These are phyloP conservation scores for Penicillium silybi DNA, from an alignment of 495 filamentous ascomycete genomes.

Conservation along the genomic window DNA sequence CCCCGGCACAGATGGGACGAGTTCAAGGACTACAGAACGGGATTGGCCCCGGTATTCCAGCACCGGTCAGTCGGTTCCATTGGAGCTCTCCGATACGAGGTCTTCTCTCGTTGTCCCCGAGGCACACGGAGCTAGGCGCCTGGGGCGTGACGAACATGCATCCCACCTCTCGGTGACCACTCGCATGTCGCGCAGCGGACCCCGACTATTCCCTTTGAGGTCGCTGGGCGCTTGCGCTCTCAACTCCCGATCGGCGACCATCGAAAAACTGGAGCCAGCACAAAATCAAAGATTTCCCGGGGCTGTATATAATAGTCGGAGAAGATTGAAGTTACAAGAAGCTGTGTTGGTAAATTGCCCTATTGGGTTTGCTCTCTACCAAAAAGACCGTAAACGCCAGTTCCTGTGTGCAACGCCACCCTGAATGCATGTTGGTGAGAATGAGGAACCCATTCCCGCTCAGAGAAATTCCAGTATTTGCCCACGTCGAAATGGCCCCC, in stretches of 20 bases:
- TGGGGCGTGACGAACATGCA: slow-evolving; percentile 28
- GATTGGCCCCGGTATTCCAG: not conserved
- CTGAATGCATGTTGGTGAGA: slow-evolving; percentile 6
- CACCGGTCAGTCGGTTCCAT: slow-evolving; percentile 9
- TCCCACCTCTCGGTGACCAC: slow-evolving; percentile 13
- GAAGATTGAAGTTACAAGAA: not conserved
- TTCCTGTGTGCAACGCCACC: slow-evolving; percentile 9
- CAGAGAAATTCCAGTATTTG: not conserved
- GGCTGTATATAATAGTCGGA: not conserved
- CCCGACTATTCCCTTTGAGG: slow-evolving; percentile 17
- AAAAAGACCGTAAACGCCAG: slow-evolving; percentile 1
- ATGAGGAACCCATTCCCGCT: not conserved
- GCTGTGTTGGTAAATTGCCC: not conserved
- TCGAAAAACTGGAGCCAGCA: not conserved
- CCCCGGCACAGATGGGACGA: not conserved
- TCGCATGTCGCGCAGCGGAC: slow-evolving; percentile 15
- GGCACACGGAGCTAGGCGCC: slow-evolving; percentile 16
- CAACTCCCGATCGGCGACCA: slow-evolving; percentile 1
- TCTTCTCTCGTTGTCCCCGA: not conserved
- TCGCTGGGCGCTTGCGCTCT: slow-evolving; percentile 15
- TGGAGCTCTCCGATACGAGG: slow-evolving; percentile 7
- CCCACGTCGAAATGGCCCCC: not conserved
- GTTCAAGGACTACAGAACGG: not conserved
- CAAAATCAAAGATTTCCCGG: not conserved
- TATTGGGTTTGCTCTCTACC: not conserved